These are phyloP conservation scores for Murraya paniculata DNA, from an alignment of 345 rosid species.

Conservation along the genomic window DNA sequence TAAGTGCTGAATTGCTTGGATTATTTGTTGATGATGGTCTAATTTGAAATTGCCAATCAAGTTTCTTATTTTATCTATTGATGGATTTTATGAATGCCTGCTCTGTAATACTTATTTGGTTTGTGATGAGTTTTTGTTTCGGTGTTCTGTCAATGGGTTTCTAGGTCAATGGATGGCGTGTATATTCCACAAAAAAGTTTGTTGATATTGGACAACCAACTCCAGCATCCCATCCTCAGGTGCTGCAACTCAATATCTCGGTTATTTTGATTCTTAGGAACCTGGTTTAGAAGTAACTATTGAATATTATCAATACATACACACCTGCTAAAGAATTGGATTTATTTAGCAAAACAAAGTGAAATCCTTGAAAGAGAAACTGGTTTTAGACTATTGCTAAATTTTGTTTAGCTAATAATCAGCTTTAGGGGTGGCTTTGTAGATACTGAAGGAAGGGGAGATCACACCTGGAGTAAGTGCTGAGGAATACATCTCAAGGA, in stretches of 20 bases:
- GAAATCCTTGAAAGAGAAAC: constrained; percentile 10
- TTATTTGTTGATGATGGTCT: background rate
- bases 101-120: background rate
- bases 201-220: constrained; percentile 86
- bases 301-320: too few relatives aligned
- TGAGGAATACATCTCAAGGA: constrained; percentile 75
- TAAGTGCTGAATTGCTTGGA: background rate
- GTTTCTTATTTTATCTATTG: background rate
- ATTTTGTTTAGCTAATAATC: background rate
- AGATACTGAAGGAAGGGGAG: constrained; percentile 89
- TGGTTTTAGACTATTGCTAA: background rate
- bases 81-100: background rate
- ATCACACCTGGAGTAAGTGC: constrained; percentile 75
- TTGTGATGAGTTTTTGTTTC: background rate
- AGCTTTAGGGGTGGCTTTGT: constrained; percentile 1
- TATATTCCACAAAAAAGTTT: constrained; percentile 53
- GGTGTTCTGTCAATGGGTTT: constrained; percentile 18
- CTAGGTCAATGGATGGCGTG: constrained; percentile 38
- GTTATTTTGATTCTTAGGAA: background rate
- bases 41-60: background rate
- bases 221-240: constrained; percentile 88
- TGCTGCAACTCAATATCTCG: constrained; percentile 11
- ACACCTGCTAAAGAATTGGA: background rate
- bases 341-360: background rate
- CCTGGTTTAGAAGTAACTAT: background rate